Conservation (phyloP, 441 rosid species). For the Adansonia grandidieri region DNA sequence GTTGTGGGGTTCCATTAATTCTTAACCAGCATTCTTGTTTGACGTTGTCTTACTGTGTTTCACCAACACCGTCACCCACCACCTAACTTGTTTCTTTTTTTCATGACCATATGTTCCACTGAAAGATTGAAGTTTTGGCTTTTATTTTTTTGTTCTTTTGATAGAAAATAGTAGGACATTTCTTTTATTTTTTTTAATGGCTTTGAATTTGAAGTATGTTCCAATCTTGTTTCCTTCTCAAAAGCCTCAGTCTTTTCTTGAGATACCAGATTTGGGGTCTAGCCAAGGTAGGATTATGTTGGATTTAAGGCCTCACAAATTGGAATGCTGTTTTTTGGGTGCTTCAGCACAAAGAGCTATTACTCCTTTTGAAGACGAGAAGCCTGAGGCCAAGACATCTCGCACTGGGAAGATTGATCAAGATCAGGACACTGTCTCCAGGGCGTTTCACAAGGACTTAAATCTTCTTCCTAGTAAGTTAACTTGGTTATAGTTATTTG, state of each 20-base stretch:
- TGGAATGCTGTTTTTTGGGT: constrained; percentile 51
- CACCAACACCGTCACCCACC: too few relatives aligned
- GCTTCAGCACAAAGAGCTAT: constrained; percentile 51
- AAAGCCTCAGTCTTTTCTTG: constrained; percentile 34
- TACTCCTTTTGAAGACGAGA: constrained; percentile 66
- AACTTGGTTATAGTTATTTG: background rate
- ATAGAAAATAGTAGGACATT: background rate
- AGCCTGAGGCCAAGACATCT: constrained; percentile 48
- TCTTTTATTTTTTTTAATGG: too few relatives aligned
- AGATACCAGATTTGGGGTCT: constrained; percentile 42
- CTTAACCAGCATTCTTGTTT: constrained; percentile 18
- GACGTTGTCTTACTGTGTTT: too few relatives aligned
- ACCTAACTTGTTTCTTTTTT: background rate
- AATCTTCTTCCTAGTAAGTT: constrained; percentile 81
- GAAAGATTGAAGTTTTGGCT: too few relatives aligned
- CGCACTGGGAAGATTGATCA: constrained; percentile 39
- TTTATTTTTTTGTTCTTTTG: constrained; percentile 1
- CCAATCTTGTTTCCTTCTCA: constrained; percentile 55
- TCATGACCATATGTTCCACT: too few relatives aligned
- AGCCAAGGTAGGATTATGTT: constrained; percentile 43
- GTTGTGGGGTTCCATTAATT: constrained; percentile 33
- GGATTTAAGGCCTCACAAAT: constrained; percentile 38
- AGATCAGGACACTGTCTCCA: constrained; percentile 41
- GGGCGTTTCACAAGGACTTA: constrained; percentile 64
- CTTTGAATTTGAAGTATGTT: constrained; percentile 41